phyloP scores from a whole-genome alignment of 768 basidiomycete species.

The Hericium coralloides region DNA sequence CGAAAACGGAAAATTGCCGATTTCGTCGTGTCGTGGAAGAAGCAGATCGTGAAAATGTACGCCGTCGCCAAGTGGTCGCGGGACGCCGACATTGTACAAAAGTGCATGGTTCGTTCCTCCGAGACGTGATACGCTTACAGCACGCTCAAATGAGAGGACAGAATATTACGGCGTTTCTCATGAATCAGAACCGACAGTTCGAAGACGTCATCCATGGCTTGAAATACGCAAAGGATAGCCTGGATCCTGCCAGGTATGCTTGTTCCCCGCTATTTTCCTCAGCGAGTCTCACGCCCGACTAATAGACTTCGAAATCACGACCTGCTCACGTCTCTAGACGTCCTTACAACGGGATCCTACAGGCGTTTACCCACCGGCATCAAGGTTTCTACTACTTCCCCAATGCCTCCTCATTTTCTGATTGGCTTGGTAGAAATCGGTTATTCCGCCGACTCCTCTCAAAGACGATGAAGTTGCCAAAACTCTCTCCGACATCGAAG shows the following conservation, averaged over 20 bases:
- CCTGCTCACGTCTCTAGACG: slow-evolving; percentile 82
- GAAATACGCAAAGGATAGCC: slow-evolving; percentile 52
- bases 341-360: slow-evolving; percentile 83
- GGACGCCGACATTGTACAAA: slow-evolving; percentile 77
- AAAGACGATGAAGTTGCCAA: slow-evolving; percentile 57
- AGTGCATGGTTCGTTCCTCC: slow-evolving; percentile 58
- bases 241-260: slow-evolving; percentile 71
- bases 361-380: slow-evolving; percentile 71
- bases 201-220: slow-evolving; percentile 57
- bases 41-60: slow-evolving; percentile 84
- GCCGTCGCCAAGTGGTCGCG: slow-evolving; percentile 83
- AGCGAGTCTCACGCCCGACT: not conserved
- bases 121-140: not conserved
- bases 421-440: slow-evolving; percentile 43
- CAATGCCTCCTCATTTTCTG: not conserved
- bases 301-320: slow-evolving; percentile 87
- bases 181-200: slow-evolving; percentile 81
- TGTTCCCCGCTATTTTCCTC: not conserved
- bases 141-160: slow-evolving; percentile 20
- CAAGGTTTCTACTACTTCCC: slow-evolving; percentile 40
- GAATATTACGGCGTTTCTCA: slow-evolving; percentile 84
- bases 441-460: slow-evolving; percentile 57
- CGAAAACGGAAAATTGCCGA: slow-evolving; percentile 79
- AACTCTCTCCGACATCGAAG: slow-evolving; percentile 65
- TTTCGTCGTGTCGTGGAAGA: slow-evolving; percentile 85